Percentiles rank a stretch among this genome's conserved stretches.
Evolutionary conservation across 768 basidiomycete species (phyloP).

Genomic region (Pholiota molesta): DNA sequence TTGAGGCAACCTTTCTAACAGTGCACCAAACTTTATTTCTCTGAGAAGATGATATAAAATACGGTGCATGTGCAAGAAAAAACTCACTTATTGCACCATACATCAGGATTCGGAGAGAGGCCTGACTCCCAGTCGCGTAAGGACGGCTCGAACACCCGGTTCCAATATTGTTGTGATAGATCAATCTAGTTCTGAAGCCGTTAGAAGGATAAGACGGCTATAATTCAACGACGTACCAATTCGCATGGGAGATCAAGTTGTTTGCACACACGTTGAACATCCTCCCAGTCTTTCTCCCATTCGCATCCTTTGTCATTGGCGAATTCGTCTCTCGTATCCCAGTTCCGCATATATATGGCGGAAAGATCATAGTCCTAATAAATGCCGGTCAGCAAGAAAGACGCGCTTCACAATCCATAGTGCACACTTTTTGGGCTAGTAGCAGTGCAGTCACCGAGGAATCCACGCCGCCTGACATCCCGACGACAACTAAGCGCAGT

Average conservation of each 20-base stretch:
- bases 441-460: slow-evolving; percentile 87
- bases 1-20: slow-evolving; percentile 64
- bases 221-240: slow-evolving; percentile 52
- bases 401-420: not conserved
- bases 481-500: slow-evolving; percentile 68
- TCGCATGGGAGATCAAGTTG: slow-evolving; percentile 72
- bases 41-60: slow-evolving; percentile 37
- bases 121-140: slow-evolving; percentile 78
- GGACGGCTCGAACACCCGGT: slow-evolving; percentile 86
- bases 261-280: slow-evolving; percentile 81
- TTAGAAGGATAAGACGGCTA: not conserved
- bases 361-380: slow-evolving; percentile 77
- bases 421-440: slow-evolving; percentile 63
- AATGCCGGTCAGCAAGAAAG: not conserved
- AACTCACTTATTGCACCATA: slow-evolving; percentile 83
- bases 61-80: not conserved
- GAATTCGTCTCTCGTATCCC: slow-evolving; percentile 86
- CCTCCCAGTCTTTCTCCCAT: slow-evolving; percentile 95
- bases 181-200: slow-evolving; percentile 59
- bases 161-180: slow-evolving; percentile 91
- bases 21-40: slow-evolving; percentile 90
- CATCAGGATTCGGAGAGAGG: slow-evolving; percentile 89
- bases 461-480: slow-evolving; percentile 96
- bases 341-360: slow-evolving; percentile 95
- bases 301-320: slow-evolving; percentile 84